These are phyloP conservation scores for Clonostachys solani DNA, from an alignment of 2,329 filamentous ascomycete species.

Conservation along the genomic window DNA sequence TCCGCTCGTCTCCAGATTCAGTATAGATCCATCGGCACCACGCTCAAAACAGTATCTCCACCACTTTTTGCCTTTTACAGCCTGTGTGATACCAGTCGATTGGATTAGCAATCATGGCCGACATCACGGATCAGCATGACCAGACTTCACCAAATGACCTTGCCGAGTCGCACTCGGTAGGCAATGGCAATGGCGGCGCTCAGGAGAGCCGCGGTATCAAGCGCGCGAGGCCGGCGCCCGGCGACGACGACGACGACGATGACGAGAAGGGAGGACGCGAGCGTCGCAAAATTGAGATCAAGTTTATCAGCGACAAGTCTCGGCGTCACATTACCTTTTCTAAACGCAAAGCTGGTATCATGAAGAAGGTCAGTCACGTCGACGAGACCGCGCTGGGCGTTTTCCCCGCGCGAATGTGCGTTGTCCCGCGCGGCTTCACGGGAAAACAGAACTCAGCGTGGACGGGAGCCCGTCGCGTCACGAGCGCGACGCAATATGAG, in stretches of 20 bases:
- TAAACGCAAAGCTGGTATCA: slow-evolving; percentile 99
- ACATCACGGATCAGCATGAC: slow-evolving; percentile 75
- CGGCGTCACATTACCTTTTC: slow-evolving; percentile 99
- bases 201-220: slow-evolving; percentile 80
- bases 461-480: not conserved
- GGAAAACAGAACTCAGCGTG: not conserved
- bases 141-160: slow-evolving; percentile 71
- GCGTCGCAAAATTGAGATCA: slow-evolving; percentile 99
- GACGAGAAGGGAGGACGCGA: slow-evolving; percentile 97
- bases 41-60: slow-evolving; percentile 63
- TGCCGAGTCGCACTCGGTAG: slow-evolving; percentile 63
- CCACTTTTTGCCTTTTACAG: slow-evolving; percentile 49
- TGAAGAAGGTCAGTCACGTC: slow-evolving; percentile 84
- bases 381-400: not conserved
- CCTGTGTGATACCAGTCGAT: slow-evolving; percentile 26
- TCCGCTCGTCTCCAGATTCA: slow-evolving; percentile 57
- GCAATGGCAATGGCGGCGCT: slow-evolving; percentile 66
- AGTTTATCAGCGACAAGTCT: slow-evolving; percentile 99
- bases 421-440: not conserved
- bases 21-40: slow-evolving; percentile 63
- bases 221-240: slow-evolving; percentile 75
- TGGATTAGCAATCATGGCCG: slow-evolving; percentile 54
- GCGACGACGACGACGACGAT: slow-evolving; percentile 95
- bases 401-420: not conserved
- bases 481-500: not conserved